Evolutionary conservation across 1,284 basidiomycete genomes (phyloP).

Genomic region (Ceratobasidium sp.): DNA sequence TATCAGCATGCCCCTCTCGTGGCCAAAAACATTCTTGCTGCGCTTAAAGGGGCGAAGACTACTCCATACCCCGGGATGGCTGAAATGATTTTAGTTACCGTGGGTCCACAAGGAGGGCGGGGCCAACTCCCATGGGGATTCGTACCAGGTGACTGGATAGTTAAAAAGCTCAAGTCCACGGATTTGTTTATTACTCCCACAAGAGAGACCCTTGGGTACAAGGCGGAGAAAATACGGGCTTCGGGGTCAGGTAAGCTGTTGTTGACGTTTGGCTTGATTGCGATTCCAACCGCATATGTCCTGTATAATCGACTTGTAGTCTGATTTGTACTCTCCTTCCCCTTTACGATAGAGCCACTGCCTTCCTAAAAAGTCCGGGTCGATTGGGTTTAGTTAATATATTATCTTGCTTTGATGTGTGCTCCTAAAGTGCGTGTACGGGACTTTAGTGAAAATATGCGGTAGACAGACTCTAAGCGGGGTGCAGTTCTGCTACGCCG

Average conservation of each 20-base stretch:
- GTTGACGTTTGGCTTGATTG: not conserved
- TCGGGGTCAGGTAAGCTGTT: not conserved
- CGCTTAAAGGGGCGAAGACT: constrained; percentile 42
- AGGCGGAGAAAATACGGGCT: not conserved
- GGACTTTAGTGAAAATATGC: too few relatives aligned
- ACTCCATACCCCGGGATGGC: constrained; percentile 15
- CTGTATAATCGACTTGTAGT: not conserved
- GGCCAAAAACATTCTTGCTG: constrained; percentile 44
- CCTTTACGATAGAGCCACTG: too few relatives aligned
- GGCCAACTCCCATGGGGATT: constrained; percentile 30
- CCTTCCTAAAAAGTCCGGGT: constrained; percentile 22
- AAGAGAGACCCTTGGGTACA: constrained; percentile 25
- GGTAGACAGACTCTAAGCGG: too few relatives aligned
- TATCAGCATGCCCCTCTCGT: constrained; percentile 37
- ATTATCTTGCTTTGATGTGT: too few relatives aligned
- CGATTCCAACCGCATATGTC: constrained; percentile 3
- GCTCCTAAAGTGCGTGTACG: too few relatives aligned
- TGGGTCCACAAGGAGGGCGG: constrained; percentile 36
- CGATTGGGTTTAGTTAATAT: constrained; percentile 24
- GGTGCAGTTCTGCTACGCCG: too few relatives aligned
- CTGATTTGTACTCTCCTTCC: too few relatives aligned
- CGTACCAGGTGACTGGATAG: constrained; percentile 45
- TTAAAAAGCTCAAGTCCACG: constrained; percentile 38
- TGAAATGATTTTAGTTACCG: constrained; percentile 43
- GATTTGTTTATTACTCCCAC: constrained; percentile 35